Conservation (phyloP, 169 alveolate genomes). For the Plasmodium falciparum region DNA sequence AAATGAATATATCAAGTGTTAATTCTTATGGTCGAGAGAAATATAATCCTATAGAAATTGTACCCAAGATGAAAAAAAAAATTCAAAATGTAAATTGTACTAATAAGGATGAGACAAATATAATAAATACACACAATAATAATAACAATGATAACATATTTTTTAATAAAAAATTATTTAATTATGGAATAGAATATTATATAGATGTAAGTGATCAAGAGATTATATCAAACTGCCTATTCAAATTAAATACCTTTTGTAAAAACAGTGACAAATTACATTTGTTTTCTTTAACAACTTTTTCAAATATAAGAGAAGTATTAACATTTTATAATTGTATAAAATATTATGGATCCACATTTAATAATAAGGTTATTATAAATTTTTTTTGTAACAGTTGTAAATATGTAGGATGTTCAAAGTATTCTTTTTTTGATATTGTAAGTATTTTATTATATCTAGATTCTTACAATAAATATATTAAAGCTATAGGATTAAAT, state of each 20-base stretch:
- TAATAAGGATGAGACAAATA: not conserved
- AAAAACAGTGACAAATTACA: constrained; percentile 24
- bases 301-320: constrained; percentile 58
- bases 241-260: constrained; percentile 27
- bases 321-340: constrained; percentile 29
- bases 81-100: too few relatives aligned
- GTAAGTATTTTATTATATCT: constrained; percentile 21
- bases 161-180: constrained; percentile 13
- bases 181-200: constrained; percentile 65
- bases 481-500: constrained; percentile 54
- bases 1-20: not conserved
- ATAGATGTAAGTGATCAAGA: constrained; percentile 65
- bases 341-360: constrained; percentile 13
- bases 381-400: constrained; percentile 38
- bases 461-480: constrained; percentile 33
- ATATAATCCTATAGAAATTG: not conserved
- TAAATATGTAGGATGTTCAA: constrained; percentile 24
- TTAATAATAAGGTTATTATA: constrained; percentile 17
- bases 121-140: not conserved
- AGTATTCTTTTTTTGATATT: constrained; percentile 43
- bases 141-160: not conserved
- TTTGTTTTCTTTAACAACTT: constrained; percentile 31
- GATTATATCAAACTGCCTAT: constrained; percentile 35
- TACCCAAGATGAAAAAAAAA: not conserved
- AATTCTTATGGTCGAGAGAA: not conserved